Evolutionary conservation across 139 green algal genomes (phyloP), one percentile per base, ranked within the genome.

Genomic region (Edaphochlamys debaryana): DNA sequence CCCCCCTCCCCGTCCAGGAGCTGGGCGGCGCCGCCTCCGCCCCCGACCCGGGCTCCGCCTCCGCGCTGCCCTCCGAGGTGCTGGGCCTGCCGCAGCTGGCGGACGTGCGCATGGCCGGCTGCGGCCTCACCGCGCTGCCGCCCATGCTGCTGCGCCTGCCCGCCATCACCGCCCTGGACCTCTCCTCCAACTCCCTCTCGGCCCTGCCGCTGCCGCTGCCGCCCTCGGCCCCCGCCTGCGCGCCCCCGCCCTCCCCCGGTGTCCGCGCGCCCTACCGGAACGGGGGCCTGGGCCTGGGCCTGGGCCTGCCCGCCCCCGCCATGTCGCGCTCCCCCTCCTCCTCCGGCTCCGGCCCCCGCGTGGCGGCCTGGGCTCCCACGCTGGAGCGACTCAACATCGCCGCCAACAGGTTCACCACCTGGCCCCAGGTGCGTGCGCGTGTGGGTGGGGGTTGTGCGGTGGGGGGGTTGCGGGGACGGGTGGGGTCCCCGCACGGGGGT

Each of bases 111-210:
- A 60, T 81, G 40, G 75, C 75, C 27, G 41, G 62, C 37, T 81
- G 75, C 75, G 75, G 75, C 5, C 38, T 81, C 22, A 81, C 75
- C 30, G 41, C 42, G 40, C 17, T 81, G 60, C 75, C 75, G 3
- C 20, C 75, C 3, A n/a, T 40, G 58, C 37, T 81, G 40, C 60
- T 71, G 7, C 36, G 40, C 38, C 11, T 71, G 0, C 8, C 60
- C 58, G 32, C 60, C n/a, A 36, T 81, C 38, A 81, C 75, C 30
- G 37, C 75, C 17, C 58, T 81, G 60, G 75, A 81, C 75, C 41
- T 81, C 9, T 60, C 41, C 40, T 54, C 41, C 29, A 81, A 81
- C 75, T 81, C 60, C 4, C 75, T 81, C 29, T 50, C 15, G 40
- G 0, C 41, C 4, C 75, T 81, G 40, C 75, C 75, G 30, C 75